These are phyloP conservation scores for Picea sitchensis DNA, from an alignment of 75 land plant species.

Conservation along the genomic window DNA sequence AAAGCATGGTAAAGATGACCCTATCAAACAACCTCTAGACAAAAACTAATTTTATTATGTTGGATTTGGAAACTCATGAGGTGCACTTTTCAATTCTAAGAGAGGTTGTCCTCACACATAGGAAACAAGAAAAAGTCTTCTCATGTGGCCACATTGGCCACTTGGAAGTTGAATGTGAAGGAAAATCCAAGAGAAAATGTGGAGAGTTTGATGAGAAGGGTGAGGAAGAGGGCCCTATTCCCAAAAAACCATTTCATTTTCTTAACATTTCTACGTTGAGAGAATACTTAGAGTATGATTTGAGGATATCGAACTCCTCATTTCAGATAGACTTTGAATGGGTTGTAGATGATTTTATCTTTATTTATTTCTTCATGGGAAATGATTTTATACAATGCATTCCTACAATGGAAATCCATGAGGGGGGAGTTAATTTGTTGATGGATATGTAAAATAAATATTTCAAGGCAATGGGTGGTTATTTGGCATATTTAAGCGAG, in stretches of 20 bases:
- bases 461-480: constrained; percentile 77
- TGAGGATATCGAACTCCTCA: constrained; percentile 45
- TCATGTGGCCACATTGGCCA: constrained; percentile 94
- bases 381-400: constrained; percentile 99
- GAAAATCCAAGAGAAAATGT: constrained; percentile 69
- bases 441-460: constrained; percentile 92
- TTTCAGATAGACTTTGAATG: constrained; percentile 79
- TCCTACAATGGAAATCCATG: constrained; percentile 96
- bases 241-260: constrained; percentile 92
- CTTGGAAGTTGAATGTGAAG: constrained; percentile 86
- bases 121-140: constrained; percentile 90
- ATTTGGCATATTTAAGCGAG: constrained; percentile 78
- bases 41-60: constrained; percentile 81
- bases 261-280: constrained; percentile 90
- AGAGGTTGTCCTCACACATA: constrained; percentile 85
- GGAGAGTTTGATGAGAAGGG: constrained; percentile 87
- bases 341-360: constrained; percentile 94
- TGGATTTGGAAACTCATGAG: constrained; percentile 97
- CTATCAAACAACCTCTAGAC: too few species aligned
- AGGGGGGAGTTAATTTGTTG: constrained; percentile 95
- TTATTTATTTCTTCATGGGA: constrained; percentile 98
- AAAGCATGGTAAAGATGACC: too few species aligned
- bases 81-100: constrained; percentile 83
- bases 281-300: constrained; percentile 88
- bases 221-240: constrained; percentile 29